phyloP scores from a whole-genome alignment of 1,284 basidiomycete species.

The Clitocybe nebularis region DNA sequence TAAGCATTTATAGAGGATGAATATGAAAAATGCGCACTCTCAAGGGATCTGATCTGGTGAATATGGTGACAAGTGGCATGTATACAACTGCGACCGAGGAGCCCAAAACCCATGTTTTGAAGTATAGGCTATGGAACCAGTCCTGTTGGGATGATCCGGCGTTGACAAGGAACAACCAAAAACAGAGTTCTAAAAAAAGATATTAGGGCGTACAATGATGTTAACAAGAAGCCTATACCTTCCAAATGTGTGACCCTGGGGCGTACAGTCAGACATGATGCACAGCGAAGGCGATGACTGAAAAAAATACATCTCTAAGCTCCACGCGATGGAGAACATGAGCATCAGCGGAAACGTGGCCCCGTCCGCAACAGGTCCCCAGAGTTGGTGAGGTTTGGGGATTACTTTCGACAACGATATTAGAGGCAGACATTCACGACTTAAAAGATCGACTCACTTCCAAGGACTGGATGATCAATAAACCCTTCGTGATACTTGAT shows the following conservation, averaged over 20 bases:
- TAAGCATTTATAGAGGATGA: background rate
- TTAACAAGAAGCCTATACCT: slow-evolving; percentile 36
- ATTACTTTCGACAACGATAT: slow-evolving; percentile 43
- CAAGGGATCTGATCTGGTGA: slow-evolving; percentile 53
- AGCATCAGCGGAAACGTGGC: slow-evolving; percentile 63
- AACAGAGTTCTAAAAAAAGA: slow-evolving; percentile 60
- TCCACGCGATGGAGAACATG: slow-evolving; percentile 61
- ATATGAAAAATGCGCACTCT: slow-evolving; percentile 38
- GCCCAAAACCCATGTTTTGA: slow-evolving; percentile 65
- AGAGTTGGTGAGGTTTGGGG: slow-evolving; percentile 58
- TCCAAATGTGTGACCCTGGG: slow-evolving; percentile 72
- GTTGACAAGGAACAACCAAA: slow-evolving; percentile 77
- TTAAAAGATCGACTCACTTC: slow-evolving; percentile 40
- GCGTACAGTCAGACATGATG: background rate
- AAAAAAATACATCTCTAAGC: slow-evolving; percentile 57
- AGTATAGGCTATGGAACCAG: slow-evolving; percentile 74
- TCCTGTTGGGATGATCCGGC: slow-evolving; percentile 55
- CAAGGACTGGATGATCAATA: slow-evolving; percentile 35
- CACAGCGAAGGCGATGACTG: background rate
- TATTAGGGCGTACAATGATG: slow-evolving; percentile 3
- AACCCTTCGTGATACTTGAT: slow-evolving; percentile 74
- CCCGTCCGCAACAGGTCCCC: slow-evolving; percentile 41
- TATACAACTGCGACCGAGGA: slow-evolving; percentile 56
- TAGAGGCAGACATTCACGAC: background rate
- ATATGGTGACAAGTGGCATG: slow-evolving; percentile 64